Base-by-base conservation (phyloP, 2,329 filamentous ascomycete genomes). In the Pseudopithomyces maydicus region DNA sequence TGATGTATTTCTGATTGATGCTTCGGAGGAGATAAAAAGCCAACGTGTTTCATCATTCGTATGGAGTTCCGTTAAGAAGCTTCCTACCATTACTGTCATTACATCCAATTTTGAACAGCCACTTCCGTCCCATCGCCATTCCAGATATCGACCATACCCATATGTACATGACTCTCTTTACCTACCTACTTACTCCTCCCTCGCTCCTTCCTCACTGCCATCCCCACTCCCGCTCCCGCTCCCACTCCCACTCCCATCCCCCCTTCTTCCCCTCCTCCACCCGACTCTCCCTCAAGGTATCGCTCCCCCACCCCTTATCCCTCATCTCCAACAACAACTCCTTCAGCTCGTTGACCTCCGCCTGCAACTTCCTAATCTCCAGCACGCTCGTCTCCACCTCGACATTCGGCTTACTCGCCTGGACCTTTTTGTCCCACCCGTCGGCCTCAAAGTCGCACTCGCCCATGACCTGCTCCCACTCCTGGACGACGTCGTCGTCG, bases 401-500 rank as follows among this genome's bases (percentile, higher is more conserved):
- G 4, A 98, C 85, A 73, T 98, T 92, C 0, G 92, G 90, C 73
- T 87, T 90, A 20, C 86, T 89, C n/a, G 81, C 78, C 49, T 87
- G 82, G 2, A 97, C 92, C 54, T 84, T 88, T 81, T 95, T 92
- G 35, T 84, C 81, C 95, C 95, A 99, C 0, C 90, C 91, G 59
- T 94, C 90, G 0, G 85, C 81, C 69, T 96, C 91, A 68, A 96
- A 90, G 71, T 97, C 90, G 19, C 94, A 73, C 51, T 90, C 84
- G 6, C 81, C 81, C 8, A 82, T 77, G 71, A 94, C 81, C 74
- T 97, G 90, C 78, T 99, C 95, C 95, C 95, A 99, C 73, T 97
- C 94, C 71, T 98, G 90, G 8, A 90, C 79, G 0, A 87, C 87
- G 64, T 97, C 92, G 65, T 99, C 95, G 64, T 99, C 95, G 2